Conservation (phyloP, 176 grass and related monocot species). For the Otatea glauca region DNA sequence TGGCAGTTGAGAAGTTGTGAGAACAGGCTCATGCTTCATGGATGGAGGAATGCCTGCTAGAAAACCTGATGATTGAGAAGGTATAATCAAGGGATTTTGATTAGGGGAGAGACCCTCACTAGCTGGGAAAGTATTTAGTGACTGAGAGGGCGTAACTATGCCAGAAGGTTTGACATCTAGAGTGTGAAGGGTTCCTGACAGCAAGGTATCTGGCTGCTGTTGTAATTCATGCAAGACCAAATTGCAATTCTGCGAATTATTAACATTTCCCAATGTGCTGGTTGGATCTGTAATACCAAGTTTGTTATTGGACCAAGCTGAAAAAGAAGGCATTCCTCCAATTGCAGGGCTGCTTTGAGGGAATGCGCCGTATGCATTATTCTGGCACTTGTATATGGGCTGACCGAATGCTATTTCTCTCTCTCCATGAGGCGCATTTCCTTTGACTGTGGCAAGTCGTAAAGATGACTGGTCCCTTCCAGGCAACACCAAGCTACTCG, state of each 20-base stretch:
- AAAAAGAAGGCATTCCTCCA: conserved; percentile 62
- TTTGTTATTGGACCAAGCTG: conserved; percentile 69
- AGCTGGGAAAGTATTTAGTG: conserved; percentile 62
- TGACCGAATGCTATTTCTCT: conserved; percentile 93
- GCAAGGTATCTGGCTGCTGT: conserved; percentile 58
- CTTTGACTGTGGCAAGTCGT: conserved; percentile 54
- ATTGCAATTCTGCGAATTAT: conserved; percentile 60
- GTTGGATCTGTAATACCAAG: conserved; percentile 53
- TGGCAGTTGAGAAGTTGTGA: conserved; percentile 53
- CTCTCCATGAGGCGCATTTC: conserved; percentile 64
- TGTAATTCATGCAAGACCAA: conserved; percentile 63
- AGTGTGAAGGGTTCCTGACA: conserved; percentile 60
- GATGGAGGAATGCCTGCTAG: conserved; percentile 53
- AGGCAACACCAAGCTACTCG: conserved; percentile 55
- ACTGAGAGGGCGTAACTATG: conserved; percentile 73
- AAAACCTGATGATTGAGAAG: conserved; percentile 61
- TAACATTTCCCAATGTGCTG: conserved; percentile 45
- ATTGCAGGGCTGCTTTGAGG: conserved; percentile 50
- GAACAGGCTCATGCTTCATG: conserved; percentile 62
- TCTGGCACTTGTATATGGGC: conserved; percentile 69
- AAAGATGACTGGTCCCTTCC: conserved; percentile 68
- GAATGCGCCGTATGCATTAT: conserved; percentile 55
- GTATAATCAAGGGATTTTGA: conserved; percentile 66
- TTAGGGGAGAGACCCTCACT: conserved; percentile 53
- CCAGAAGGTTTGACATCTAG: conserved; percentile 87